Base-by-base conservation (phyloP, 2,329 filamentous ascomycete genomes). In the Curvularia verruculosa region DNA sequence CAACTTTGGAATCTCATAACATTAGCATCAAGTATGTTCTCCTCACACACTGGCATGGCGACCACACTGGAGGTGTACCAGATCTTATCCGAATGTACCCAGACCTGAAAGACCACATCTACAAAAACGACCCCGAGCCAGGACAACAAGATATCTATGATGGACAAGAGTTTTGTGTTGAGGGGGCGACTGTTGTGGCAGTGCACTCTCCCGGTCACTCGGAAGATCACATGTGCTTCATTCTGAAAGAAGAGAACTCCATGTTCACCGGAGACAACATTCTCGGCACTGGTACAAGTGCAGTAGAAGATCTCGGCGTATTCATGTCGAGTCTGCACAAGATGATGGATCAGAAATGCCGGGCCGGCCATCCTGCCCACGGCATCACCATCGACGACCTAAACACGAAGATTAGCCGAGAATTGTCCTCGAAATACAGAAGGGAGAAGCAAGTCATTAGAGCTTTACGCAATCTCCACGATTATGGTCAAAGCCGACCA, bases 331-430 rank as follows among this genome's bases (percentile, higher is more conserved):
- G 61, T 6, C 67, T 81, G 5, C 61, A 61, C 2, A 65, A 57
- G 12, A 78, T 81, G 76, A 51, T 61, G 2, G 43, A 54, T 0
- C 72, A 77, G 1, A 62, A 67, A 8, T 82, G 80, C 55, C 31
- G 10, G 0, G 61, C 60, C 1, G 81, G 80, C 0, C 81, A 83
- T 59, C 77, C 81, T 0, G 81, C 77, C 2, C 82, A 84, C 53
- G 81, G 81, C 3, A 65, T 58, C 0, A 67, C 73, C 1, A 78
- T 82, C 34, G 13, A 44, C 1, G 63, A 81, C 54, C 63, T 82
- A 5, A 70, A 56, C 4, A 60, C 49, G 13, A 82, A 81, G 59
- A 79, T 82, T 37, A 54, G 28, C 0, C 55, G 47, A 1, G 76
- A 81, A 54, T 58, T 83, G 19, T 66, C 50, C 0, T 59, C 69